Percentiles rank a stretch among this genome's conserved stretches.
phyloP scores from a whole-genome alignment of 2,329 filamentous ascomycete species.

The Colletotrichum sp. region DNA sequence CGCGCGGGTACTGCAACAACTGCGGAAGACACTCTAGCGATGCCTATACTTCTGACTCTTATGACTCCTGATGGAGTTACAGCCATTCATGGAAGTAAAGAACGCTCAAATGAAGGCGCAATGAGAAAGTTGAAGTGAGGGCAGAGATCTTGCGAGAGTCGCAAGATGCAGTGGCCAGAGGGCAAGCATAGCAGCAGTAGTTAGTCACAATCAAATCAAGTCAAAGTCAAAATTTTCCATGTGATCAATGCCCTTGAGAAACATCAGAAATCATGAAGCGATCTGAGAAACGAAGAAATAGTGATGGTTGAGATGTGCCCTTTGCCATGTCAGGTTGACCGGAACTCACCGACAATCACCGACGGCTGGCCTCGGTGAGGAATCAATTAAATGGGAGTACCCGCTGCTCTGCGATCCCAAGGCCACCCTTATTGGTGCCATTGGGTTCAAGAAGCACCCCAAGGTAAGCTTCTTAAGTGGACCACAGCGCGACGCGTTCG shows the following conservation, averaged over 20 bases:
- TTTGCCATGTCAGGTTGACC: background rate
- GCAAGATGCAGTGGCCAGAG: background rate
- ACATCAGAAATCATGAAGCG: background rate
- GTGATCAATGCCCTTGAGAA: background rate
- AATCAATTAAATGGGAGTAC: conserved; percentile 51
- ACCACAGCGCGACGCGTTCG: background rate
- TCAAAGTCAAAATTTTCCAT: background rate
- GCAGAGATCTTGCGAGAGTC: background rate
- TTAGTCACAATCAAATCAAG: background rate
- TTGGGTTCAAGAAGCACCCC: conserved; percentile 87
- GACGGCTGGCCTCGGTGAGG: background rate
- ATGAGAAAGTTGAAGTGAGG: rapidly evolving
- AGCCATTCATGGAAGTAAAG: rapidly evolving
- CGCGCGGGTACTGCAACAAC: background rate
- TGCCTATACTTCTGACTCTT: background rate
- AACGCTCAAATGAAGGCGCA: rapidly evolving
- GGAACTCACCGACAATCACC: background rate
- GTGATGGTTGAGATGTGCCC: background rate
- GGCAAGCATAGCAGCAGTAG: background rate
- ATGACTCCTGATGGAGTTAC: background rate
- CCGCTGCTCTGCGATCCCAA: conserved; percentile 83
- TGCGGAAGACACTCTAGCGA: background rate
- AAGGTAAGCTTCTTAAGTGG: conserved; percentile 48
- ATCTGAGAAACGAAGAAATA: background rate
- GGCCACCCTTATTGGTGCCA: conserved; percentile 77